These are phyloP conservation scores for Nakazawaea ishiwadae DNA, from an alignment of 805 yeast genomes.

Conservation along the genomic window DNA sequence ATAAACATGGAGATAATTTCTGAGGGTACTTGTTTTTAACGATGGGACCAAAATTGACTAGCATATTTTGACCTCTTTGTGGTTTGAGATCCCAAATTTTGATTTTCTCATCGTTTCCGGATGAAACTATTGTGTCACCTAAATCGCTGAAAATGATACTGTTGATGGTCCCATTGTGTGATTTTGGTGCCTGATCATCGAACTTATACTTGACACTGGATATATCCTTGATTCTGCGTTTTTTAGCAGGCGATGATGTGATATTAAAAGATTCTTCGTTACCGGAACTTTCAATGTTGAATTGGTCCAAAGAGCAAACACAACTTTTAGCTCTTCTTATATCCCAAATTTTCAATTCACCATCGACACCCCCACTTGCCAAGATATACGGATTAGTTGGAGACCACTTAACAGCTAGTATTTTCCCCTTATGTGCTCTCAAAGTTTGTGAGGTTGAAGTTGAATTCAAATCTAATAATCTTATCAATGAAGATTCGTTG, in stretches of 20 bases:
- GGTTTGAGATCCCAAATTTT: slow-evolving; percentile 72
- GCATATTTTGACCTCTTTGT: slow-evolving; percentile 44
- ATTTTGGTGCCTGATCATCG: slow-evolving; percentile 33
- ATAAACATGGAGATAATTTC: slow-evolving; percentile 49
- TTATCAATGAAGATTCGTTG: slow-evolving; percentile 60
- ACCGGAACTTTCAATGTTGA: slow-evolving; percentile 17
- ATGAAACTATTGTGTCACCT: slow-evolving; percentile 59
- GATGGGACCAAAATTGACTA: slow-evolving; percentile 74
- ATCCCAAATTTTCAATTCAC: slow-evolving; percentile 84
- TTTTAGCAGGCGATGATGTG: slow-evolving; percentile 18
- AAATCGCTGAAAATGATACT: slow-evolving; percentile 69
- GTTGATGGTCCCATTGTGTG: slow-evolving; percentile 77
- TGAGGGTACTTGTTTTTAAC: slow-evolving; percentile 62
- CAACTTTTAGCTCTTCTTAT: slow-evolving; percentile 64
- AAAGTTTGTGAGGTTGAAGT: slow-evolving; percentile 71
- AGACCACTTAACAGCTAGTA: slow-evolving; percentile 67
- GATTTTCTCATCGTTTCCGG: slow-evolving; percentile 79
- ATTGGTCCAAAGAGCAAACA: slow-evolving; percentile 55
- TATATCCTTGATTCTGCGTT: slow-evolving; percentile 11
- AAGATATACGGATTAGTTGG: slow-evolving; percentile 57
- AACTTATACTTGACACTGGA: slow-evolving; percentile 9
- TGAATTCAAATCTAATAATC: slow-evolving; percentile 70
- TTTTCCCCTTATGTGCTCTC: slow-evolving; percentile 53
- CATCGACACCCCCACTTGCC: slow-evolving; percentile 80
- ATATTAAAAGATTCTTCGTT: slow-evolving; percentile 20